Base-by-base conservation (phyloP, 179 eudicot species). In the Corrigiola litoralis region DNA sequence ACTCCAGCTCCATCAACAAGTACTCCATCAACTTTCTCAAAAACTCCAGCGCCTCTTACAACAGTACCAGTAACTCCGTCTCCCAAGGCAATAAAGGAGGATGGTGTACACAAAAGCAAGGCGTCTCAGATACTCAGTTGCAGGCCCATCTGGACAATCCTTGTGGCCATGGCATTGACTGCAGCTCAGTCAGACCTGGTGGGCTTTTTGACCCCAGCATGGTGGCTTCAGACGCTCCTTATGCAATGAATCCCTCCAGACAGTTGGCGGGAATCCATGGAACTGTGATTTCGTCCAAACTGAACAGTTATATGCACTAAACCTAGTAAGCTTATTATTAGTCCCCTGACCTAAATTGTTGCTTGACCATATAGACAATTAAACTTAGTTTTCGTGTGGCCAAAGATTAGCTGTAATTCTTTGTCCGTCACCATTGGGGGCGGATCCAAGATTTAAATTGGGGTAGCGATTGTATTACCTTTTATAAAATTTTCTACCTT, bases 71-170 rank as follows among this genome's bases (percentile, higher is more conserved):
- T 34, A 16, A 64, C 72, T 55, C 77, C 85, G 6, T 28, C 83
- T 33, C 76, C 88, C 38, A 76, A 52, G 54, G 58, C 84, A n/a
- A 34, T 33, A 64, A 66, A 54, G 69, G 65, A 18, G 65, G 78
- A 5, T 90, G 97, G 97, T 90, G 97, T 65, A 82, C 86, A 70
- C 90, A 95, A 4, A 85, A 86, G 74, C 74, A 81, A 67, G 90
- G 90, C 0, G 77, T 82, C 21, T 67, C 92, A 9, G 90, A 85
- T 57, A 78, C 83, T 46, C 84, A 85, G 61, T 77, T 90, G 64
- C 95, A 92, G 59, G 73, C 79, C 27, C 86, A 84, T 70, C 73
- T 89, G 65, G 92, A 90, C 74, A 88, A 86, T 3, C 84, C 82
- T 32, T 90, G 97, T 65, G 75, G 84, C 48, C 85, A 72, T 2